These are phyloP conservation scores for Fusarium sp. DNA, from an alignment of 2,329 filamentous ascomycete species.

Conservation along the genomic window DNA sequence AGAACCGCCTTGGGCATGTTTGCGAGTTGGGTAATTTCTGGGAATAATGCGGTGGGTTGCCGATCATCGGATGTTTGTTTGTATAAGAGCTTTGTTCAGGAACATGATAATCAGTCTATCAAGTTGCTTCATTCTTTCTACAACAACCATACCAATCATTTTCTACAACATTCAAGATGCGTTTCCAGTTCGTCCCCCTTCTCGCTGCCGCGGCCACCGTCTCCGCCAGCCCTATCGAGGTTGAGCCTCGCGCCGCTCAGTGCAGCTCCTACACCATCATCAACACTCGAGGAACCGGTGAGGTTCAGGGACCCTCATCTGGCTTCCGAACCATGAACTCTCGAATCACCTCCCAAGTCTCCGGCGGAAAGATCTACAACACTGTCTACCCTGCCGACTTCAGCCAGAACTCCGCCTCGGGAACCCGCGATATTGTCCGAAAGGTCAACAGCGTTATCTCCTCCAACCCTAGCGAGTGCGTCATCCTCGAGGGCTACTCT, in stretches of 20 bases:
- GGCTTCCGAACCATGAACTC: constrained; percentile 28
- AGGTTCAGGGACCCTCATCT: constrained; percentile 6
- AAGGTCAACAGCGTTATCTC: constrained; percentile 9
- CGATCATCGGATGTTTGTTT: not conserved
- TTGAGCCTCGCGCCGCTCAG: not conserved
- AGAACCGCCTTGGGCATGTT: not conserved
- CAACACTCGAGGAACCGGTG: constrained; percentile 21
- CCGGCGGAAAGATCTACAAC: constrained; percentile 21
- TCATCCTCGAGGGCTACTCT: constrained; percentile 18
- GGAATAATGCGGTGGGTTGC: not conserved
- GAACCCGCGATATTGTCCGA: constrained; percentile 5
- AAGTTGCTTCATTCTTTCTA: not conserved
- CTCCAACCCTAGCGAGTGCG: constrained; percentile 10
- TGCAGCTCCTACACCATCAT: constrained; percentile 26
- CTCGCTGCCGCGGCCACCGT: not conserved
- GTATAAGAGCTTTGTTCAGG: not conserved
- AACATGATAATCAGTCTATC: not conserved
- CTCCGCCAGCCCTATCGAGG: not conserved
- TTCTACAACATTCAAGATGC: not conserved
- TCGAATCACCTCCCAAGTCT: not conserved
- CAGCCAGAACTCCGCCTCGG: constrained; percentile 4
- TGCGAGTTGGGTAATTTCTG: not conserved
- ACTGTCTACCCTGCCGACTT: constrained; percentile 16
- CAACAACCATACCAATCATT: not conserved
- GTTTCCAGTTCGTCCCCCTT: not conserved